Evolutionary conservation across 768 basidiomycete species (phyloP), one percentile per base, ranked within the genome.

Genomic region (Podaxis sp.): DNA sequence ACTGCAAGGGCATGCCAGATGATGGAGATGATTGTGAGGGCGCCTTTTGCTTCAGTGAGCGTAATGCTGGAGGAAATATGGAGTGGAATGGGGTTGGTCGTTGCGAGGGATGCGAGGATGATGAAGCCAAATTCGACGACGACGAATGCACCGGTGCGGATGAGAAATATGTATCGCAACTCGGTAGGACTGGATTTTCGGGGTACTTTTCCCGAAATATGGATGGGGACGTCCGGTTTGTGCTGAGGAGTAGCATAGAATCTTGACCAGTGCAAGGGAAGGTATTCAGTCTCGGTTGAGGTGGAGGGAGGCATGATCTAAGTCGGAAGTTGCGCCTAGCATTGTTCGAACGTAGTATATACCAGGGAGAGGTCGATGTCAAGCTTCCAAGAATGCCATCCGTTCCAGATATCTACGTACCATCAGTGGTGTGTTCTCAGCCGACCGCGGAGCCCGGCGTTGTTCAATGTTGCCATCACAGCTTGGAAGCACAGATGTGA

Each of bases 1-100:
- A 53, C 26, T 2, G 59, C 59, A 10, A 60, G 22, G 5, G 59
- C 17, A 53, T 60, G 59, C 59, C 59, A 60, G 37, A 60, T 28
- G 59, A 60, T 30, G 20, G 26, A 44, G 11, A 60, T 44, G 4
- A 44, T 13, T 5, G 59, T 60, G 15, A 60, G 20, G 17, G 37
- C 51, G 6, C 37, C 51, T 44, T 60, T 60, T 2, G 40, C 59
- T 49, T 50, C 57, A 15, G 57, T 33, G 46, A 58, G 49, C 7
- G 49, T 22, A 12, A 50, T 1, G 26, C 12, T 22, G 13, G 22
- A 22, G 12, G 49, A 50, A 2, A 15, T 8, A 12, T 24, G 26
- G 20, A 50, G 5, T 24, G 49, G 49, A 8, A 55, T 55, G 10
- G 54, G 54, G 37, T 55, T 36, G 3, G 36, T 2, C 10, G 38